Conservation (phyloP, 2,329 filamentous ascomycete species). For the Claviceps sp. region DNA sequence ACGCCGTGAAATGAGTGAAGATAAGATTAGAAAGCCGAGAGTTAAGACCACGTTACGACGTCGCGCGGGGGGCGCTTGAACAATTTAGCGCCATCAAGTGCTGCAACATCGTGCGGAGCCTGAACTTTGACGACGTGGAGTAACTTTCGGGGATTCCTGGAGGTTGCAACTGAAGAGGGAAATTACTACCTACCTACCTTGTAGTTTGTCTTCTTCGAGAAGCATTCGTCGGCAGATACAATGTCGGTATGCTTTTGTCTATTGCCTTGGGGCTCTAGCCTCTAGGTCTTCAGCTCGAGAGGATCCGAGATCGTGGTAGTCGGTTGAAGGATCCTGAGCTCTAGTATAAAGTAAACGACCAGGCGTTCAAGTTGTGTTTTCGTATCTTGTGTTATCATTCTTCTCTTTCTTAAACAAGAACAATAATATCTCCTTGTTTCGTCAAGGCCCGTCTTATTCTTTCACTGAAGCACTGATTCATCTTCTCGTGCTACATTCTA, state of each 20-base stretch:
- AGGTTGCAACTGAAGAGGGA: background rate
- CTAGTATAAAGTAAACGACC: background rate
- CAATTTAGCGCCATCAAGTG: background rate
- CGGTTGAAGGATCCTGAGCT: background rate
- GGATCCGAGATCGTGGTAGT: too few relatives aligned
- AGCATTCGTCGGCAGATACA: too few relatives aligned
- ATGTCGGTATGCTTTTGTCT: background rate
- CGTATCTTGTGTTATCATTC: too few relatives aligned
- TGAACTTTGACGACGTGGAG: background rate
- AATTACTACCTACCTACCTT: too few relatives aligned
- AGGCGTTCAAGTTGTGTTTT: background rate
- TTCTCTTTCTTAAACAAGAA: background rate
- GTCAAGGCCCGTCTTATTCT: background rate
- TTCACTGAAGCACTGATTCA: background rate
- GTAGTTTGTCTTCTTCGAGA: background rate
- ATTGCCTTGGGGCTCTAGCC: background rate
- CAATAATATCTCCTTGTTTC: too few relatives aligned
- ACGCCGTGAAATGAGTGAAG: background rate
- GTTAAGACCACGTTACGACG: background rate
- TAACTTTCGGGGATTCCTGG: background rate
- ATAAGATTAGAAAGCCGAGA: background rate
- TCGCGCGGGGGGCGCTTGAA: background rate
- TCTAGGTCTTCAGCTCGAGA: too few relatives aligned
- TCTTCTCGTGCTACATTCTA: background rate
- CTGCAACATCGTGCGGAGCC: background rate